Evolutionary conservation across 352 stramenopile genomes (phyloP).

Genomic region (Phytophthora cryptogea): DNA sequence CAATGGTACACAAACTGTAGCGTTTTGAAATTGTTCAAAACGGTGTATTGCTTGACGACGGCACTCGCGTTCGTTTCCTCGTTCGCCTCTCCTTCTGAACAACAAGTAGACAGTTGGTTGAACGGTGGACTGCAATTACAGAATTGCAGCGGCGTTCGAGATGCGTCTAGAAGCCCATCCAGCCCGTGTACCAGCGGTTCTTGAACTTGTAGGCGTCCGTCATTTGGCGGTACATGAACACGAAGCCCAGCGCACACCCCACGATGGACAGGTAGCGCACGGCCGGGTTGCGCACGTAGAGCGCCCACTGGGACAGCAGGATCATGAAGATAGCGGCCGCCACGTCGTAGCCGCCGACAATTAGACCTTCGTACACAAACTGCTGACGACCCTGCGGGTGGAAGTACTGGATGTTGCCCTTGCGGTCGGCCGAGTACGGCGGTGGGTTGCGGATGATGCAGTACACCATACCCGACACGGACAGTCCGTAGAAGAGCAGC

Average conservation of each 20-base stretch:
- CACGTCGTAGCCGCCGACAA: constrained; percentile 76
- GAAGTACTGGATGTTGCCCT: constrained; percentile 88
- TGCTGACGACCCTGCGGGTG: constrained; percentile 82
- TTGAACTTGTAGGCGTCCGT: constrained; percentile 86
- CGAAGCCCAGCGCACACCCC: constrained; percentile 65
- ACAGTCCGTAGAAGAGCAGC: constrained; percentile 87
- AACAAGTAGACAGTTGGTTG: constrained; percentile 2
- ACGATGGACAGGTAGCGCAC: constrained; percentile 66
- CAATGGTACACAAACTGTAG: constrained; percentile 4
- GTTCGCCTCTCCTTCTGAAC: not conserved
- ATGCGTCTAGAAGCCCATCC: constrained; percentile 72
- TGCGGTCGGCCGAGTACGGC: constrained; percentile 68
- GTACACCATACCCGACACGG: constrained; percentile 89
- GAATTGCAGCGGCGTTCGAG: not conserved
- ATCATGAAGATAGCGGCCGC: constrained; percentile 73
- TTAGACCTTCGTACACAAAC: constrained; percentile 85
- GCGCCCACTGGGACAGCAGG: constrained; percentile 81
- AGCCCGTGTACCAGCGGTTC: constrained; percentile 89
- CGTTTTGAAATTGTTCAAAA: too few species aligned
- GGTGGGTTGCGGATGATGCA: constrained; percentile 90
- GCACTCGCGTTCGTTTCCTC: not conserved
- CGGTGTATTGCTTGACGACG: not conserved
- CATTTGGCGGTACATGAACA: constrained; percentile 88
- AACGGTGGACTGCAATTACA: not conserved
- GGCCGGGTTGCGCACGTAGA: constrained; percentile 65